phyloP scores from a whole-genome alignment of 768 basidiomycete species.

The Pulveroboletus ravenelii region DNA sequence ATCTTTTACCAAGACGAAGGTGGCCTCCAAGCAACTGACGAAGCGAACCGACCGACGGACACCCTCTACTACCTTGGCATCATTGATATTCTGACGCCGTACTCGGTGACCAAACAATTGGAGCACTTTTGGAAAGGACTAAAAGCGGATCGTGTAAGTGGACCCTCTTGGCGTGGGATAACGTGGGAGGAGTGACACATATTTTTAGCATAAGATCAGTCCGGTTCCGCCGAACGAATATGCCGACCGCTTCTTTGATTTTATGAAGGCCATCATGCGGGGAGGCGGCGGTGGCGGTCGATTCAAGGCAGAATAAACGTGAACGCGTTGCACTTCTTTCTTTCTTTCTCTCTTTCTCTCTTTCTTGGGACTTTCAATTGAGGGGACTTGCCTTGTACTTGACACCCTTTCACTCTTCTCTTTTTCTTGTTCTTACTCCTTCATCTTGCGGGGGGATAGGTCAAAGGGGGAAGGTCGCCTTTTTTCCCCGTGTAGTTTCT shows the following conservation, averaged over 20 bases:
- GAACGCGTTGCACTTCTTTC: background rate
- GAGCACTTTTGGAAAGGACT: conserved; percentile 95
- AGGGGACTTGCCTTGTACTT: conserved; percentile 7
- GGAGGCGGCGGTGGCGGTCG: conserved; percentile 63
- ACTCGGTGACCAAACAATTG: conserved; percentile 64
- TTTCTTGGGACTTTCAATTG: conserved; percentile 7
- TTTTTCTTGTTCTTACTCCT: conserved; percentile 4
- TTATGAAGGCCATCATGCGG: conserved; percentile 82
- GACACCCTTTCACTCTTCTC: background rate
- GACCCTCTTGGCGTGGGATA: background rate
- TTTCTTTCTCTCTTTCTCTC: background rate
- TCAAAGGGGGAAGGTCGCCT: background rate
- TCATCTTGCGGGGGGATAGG: conserved; percentile 4
- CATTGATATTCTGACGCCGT: conserved; percentile 96
- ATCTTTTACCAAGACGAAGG: conserved; percentile 98
- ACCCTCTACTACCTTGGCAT: conserved; percentile 92
- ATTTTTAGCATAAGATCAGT: conserved; percentile 82
- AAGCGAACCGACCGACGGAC: conserved; percentile 66
- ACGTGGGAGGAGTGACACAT: background rate
- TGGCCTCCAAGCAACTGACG: conserved; percentile 86
- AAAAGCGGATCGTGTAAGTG: conserved; percentile 76
- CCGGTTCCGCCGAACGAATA: conserved; percentile 88
- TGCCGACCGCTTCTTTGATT: conserved; percentile 80
- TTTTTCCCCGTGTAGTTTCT: background rate
- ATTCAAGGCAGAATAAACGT: conserved; percentile 42